These are phyloP conservation scores for Fraxinus baroniana DNA, from an alignment of 305 asterid genomes.

Conservation along the genomic window DNA sequence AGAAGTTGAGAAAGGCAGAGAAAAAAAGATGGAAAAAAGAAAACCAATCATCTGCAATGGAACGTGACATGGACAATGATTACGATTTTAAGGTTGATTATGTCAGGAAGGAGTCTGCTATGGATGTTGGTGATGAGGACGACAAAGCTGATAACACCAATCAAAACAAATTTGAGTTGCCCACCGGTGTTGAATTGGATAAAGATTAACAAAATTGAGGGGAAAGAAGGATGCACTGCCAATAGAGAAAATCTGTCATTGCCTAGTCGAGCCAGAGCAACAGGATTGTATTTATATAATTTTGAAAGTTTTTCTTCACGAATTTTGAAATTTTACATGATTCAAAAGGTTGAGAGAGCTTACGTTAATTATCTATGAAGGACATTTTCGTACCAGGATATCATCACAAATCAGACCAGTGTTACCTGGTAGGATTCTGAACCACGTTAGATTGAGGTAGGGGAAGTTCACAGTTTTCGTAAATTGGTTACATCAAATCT, in stretches of 20 bases:
- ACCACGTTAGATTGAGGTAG: too few species aligned
- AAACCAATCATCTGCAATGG: conserved; percentile 39
- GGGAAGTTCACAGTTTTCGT: background rate
- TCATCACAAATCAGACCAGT: background rate
- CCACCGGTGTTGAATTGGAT: conserved; percentile 58
- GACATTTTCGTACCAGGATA: background rate
- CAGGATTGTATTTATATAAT: background rate
- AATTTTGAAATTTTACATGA: background rate
- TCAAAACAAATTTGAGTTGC: conserved; percentile 57
- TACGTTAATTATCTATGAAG: background rate
- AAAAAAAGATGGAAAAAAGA: conserved; percentile 63
- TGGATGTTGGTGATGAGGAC: conserved; percentile 45
- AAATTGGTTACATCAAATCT: background rate
- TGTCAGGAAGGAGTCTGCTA: conserved; percentile 32
- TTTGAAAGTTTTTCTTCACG: background rate
- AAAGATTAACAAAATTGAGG: conserved; percentile 32
- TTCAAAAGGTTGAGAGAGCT: background rate
- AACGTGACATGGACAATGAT: conserved; percentile 52
- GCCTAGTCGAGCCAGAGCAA: background rate
- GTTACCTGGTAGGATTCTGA: too few species aligned
- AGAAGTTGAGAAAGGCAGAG: conserved; percentile 68
- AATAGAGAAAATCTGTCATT: background rate
- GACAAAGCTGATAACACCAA: conserved; percentile 5
- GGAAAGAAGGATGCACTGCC: background rate
- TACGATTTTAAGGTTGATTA: conserved; percentile 80